These are phyloP conservation scores for Berberis thunbergii DNA, from an alignment of 164 flowering plant genomes.

Conservation along the genomic window DNA sequence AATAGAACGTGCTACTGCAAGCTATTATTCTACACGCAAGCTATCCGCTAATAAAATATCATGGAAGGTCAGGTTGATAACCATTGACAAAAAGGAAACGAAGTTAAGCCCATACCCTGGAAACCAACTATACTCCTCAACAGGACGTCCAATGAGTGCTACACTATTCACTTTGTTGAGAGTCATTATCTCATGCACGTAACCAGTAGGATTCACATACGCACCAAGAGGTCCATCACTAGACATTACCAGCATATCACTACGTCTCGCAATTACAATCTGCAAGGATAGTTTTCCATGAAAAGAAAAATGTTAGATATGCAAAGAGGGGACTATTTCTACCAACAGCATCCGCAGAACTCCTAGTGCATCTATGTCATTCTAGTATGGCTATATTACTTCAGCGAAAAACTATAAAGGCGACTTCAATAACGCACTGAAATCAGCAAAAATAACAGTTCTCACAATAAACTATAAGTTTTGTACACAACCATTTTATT, in stretches of 20 bases:
- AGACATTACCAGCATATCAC: constrained; percentile 90
- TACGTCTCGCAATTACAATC: constrained; percentile 72
- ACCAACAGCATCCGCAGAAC: too few species aligned
- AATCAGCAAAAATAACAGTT: too few species aligned
- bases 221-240: constrained; percentile 96
- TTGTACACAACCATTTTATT: too few species aligned
- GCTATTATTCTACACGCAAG: not conserved
- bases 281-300: constrained; percentile 32
- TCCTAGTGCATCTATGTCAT: too few species aligned
- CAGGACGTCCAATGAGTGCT: constrained; percentile 50
- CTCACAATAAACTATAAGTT: too few species aligned
- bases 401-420: too few species aligned
- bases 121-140: constrained; percentile 82
- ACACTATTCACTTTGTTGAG: constrained; percentile 57
- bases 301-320: constrained; percentile 12
- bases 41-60: not conserved
- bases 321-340: not conserved
- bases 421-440: too few species aligned
- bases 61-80: not conserved
- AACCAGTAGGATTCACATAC: constrained; percentile 71
- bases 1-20: not conserved
- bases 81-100: too few species aligned
- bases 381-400: too few species aligned
- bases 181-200: constrained; percentile 83
- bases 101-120: constrained; percentile 61